Evolutionary conservation across 768 basidiomycete species (phyloP).

Genomic region (Boletus rex-veris): DNA sequence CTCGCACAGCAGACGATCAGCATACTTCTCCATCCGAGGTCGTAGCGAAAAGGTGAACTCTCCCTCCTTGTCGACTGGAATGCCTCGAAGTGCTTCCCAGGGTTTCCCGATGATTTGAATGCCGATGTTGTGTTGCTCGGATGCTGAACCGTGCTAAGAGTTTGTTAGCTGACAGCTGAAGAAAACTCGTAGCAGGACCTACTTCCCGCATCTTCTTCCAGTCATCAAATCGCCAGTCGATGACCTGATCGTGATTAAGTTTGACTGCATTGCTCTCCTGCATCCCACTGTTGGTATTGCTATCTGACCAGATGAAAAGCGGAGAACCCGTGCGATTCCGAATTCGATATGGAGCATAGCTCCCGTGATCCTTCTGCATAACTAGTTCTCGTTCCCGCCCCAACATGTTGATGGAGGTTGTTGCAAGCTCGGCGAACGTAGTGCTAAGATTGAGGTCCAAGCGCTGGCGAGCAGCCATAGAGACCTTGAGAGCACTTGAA

Average conservation of each 20-base stretch:
- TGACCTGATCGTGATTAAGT: conserved; percentile 67
- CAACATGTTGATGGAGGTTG: conserved; percentile 70
- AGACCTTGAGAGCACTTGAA: conserved; percentile 52
- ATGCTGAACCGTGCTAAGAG: conserved; percentile 41
- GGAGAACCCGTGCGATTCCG: conserved; percentile 88
- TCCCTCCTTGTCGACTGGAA: conserved; percentile 93
- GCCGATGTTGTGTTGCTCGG: conserved; percentile 81
- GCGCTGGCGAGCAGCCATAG: conserved; percentile 71
- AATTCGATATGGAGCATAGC: conserved; percentile 91
- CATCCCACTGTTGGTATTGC: conserved; percentile 48
- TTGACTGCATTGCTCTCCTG: conserved; percentile 53
- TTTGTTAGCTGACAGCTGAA: neutral
- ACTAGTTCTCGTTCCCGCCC: conserved; percentile 70
- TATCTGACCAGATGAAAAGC: conserved; percentile 82
- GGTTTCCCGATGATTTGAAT: conserved; percentile 79
- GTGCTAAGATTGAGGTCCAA: conserved; percentile 90
- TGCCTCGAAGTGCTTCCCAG: conserved; percentile 85
- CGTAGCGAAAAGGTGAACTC: conserved; percentile 86
- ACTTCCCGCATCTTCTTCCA: conserved; percentile 94
- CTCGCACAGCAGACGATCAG: conserved; percentile 82
- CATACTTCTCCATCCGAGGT: conserved; percentile 69
- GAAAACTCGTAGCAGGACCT: conserved; percentile 12
- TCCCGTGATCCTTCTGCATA: conserved; percentile 75
- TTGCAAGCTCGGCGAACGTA: conserved; percentile 81
- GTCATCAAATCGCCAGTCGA: conserved; percentile 98